A percentile compares a stretch with the other conserved stretches of the same genome.
Evolutionary conservation across 176 grass and related monocot genomes (phyloP).

Genomic region (Panicum miliaceum): DNA sequence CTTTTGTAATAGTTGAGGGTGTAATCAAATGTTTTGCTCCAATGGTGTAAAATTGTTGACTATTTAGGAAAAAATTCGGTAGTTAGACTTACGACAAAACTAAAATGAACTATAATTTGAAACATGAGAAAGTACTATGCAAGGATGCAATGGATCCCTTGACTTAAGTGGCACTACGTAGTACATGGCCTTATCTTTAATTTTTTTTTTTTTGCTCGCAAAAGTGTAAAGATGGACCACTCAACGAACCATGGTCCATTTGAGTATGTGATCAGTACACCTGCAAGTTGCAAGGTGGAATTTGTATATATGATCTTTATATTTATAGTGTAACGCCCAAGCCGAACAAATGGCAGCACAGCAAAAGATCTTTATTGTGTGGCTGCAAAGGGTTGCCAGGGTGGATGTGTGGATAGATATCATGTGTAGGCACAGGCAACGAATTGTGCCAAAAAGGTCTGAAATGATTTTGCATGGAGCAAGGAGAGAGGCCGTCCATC

Average conservation of each 20-base stretch:
- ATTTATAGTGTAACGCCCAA: not conserved
- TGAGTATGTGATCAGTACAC: slow-evolving; percentile 1
- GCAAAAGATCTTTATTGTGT: slow-evolving; percentile 57
- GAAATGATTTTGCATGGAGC: slow-evolving; percentile 18
- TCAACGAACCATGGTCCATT: slow-evolving; percentile 18
- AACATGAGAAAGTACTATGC: too few relatives aligned
- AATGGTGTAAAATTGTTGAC: too few relatives aligned
- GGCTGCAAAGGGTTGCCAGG: slow-evolving; percentile 36
- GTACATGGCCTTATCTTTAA: not conserved
- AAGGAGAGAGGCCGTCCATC: not conserved
- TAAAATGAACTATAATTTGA: too few relatives aligned
- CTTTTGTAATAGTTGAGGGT: too few relatives aligned
- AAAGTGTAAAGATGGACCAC: slow-evolving; percentile 40
- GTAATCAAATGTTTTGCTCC: too few relatives aligned
- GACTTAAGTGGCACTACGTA: too few relatives aligned
- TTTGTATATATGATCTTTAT: not conserved
- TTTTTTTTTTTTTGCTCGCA: not conserved
- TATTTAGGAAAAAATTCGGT: too few relatives aligned
- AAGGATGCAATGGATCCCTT: too few relatives aligned
- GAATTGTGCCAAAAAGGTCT: slow-evolving; percentile 35
- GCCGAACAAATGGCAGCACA: slow-evolving; percentile 25
- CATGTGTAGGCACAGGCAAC: not conserved
- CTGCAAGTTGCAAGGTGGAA: slow-evolving; percentile 31
- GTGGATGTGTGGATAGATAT: slow-evolving; percentile 35
- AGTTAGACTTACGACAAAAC: too few relatives aligned